A percentile compares a stretch with the other conserved stretches of the same genome.
These are phyloP conservation scores for Eucalyptus urophylla DNA, from an alignment of 345 rosid species.

Conservation along the genomic window DNA sequence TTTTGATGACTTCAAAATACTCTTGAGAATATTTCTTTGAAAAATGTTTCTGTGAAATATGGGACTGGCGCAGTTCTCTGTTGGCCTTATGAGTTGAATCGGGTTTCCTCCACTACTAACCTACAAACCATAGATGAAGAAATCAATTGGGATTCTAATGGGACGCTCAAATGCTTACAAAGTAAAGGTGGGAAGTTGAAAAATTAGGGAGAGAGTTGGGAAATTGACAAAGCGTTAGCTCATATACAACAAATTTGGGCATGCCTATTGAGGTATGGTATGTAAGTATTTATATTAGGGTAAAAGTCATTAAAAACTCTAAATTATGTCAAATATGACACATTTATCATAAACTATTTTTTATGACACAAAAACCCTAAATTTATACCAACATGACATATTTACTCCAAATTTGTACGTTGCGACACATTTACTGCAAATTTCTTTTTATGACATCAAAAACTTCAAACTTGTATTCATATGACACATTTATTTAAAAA, in stretches of 20 bases:
- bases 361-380: neutral
- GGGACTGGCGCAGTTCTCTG: fast-evolving
- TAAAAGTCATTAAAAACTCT: neutral
- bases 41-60: too few relatives aligned
- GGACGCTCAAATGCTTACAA: neutral
- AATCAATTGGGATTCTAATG: neutral
- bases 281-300: neutral
- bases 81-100: neutral
- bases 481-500: too few relatives aligned
- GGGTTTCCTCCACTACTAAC: neutral
- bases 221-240: too few relatives aligned
- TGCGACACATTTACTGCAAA: fast-evolving
- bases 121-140: neutral
- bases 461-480: neutral
- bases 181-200: neutral
- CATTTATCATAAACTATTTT: too few relatives aligned
- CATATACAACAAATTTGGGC: neutral
- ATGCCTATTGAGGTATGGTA: fast-evolving
- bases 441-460: too few relatives aligned
- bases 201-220: neutral
- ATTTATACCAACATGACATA: neutral
- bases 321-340: neutral
- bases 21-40: neutral
- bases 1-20: neutral
- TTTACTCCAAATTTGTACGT: fast-evolving